These are phyloP conservation scores for Nicotiana noctiflora DNA, from an alignment of 257 asterid species.

Conservation along the genomic window DNA sequence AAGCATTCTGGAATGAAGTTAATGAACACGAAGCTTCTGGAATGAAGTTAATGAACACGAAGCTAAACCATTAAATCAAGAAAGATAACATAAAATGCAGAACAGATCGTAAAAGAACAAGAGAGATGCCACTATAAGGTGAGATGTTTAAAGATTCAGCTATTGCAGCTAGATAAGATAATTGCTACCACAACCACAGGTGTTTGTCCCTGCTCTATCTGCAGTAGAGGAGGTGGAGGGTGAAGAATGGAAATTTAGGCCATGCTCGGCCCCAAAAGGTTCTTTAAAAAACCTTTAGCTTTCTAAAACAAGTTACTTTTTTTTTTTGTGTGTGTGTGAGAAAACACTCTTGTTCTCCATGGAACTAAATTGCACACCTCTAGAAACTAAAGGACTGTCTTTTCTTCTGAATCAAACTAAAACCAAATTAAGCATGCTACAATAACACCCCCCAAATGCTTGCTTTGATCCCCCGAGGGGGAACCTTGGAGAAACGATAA, in stretches of 20 bases:
- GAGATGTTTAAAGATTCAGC: background rate
- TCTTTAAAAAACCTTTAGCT: background rate
- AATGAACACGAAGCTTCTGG: background rate
- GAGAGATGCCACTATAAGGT: background rate
- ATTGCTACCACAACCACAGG: background rate
- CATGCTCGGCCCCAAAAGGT: background rate
- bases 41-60: background rate
- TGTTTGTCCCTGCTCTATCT: background rate
- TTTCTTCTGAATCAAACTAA: background rate
- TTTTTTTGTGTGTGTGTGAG: background rate
- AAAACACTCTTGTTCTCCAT: background rate
- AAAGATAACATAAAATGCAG: background rate
- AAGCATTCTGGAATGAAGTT: background rate
- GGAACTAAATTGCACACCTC: background rate
- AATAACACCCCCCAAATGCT: background rate
- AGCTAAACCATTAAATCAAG: background rate
- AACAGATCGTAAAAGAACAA: background rate
- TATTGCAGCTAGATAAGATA: background rate
- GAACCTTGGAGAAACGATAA: too few species aligned
- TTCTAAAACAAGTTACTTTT: background rate
- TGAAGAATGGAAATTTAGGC: background rate
- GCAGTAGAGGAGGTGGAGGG: background rate
- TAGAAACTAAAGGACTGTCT: background rate
- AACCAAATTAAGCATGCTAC: background rate
- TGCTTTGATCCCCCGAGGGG: too few species aligned